Conservation (phyloP, 2,329 filamentous ascomycete genomes). For the Coniochaeta ligniaria region DNA sequence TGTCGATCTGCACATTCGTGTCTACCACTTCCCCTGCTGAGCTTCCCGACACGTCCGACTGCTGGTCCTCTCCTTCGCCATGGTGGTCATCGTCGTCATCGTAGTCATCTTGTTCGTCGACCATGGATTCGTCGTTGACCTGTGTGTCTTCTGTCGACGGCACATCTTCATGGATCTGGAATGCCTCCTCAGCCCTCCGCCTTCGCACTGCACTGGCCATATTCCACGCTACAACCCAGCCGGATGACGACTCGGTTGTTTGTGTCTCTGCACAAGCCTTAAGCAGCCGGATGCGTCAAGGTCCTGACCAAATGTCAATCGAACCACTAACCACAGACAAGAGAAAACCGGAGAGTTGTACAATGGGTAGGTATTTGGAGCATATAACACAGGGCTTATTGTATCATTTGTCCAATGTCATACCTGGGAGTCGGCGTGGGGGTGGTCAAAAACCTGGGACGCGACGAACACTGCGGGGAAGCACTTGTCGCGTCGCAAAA, state of each 20-base stretch:
- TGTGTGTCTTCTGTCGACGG: constrained; percentile 40
- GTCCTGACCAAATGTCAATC: not conserved
- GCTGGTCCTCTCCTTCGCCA: constrained; percentile 30
- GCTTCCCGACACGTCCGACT: constrained; percentile 35
- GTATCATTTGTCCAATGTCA: not conserved
- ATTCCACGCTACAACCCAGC: not conserved
- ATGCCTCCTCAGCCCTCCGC: constrained; percentile 25
- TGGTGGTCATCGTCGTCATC: constrained; percentile 27
- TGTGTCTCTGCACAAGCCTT: not conserved
- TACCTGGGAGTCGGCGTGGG: not conserved
- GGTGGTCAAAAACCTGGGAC: not conserved
- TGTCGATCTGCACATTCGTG: constrained; percentile 70
- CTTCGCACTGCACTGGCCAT: constrained; percentile 12
- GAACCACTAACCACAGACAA: no score
- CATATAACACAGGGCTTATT: not conserved
- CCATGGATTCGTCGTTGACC: constrained; percentile 35
- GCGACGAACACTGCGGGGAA: not conserved
- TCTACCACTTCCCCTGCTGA: constrained; percentile 62
- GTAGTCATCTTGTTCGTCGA: constrained; percentile 19
- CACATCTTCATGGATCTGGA: constrained; percentile 43
- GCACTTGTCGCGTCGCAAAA: not conserved
- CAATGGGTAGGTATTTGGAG: not conserved
- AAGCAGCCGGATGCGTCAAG: not conserved
- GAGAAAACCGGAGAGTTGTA: not conserved
- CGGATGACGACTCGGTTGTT: not conserved